Percentiles rank a stretch among this genome's conserved stretches.
Evolutionary conservation across 352 stramenopile genomes (phyloP).

Genomic region (Phytophthora sojae): DNA sequence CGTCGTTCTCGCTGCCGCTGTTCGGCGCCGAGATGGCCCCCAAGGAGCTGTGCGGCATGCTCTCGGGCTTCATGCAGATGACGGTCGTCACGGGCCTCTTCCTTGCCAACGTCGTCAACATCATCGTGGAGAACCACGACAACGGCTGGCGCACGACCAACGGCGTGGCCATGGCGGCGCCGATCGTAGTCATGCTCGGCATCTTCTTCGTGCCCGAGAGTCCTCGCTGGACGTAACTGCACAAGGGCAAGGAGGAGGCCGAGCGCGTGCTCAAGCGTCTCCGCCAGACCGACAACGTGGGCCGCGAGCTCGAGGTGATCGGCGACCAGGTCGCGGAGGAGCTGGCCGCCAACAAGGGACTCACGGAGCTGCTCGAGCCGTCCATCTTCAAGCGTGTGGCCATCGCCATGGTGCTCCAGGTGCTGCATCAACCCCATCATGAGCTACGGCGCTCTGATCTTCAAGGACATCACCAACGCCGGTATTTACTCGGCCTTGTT

Average conservation of each 20-base stretch:
- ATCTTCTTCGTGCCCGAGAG: no score
- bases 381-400: slow-evolving; percentile 36
- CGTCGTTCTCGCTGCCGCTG: no score
- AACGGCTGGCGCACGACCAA: slow-evolving; percentile 52
- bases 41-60: no score
- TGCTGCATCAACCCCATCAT: slow-evolving; percentile 54
- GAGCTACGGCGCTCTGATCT: no score
- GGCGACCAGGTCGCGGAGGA: slow-evolving; percentile 43
- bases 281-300: slow-evolving; percentile 31
- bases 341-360: slow-evolving; percentile 13
- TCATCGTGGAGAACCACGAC: slow-evolving; percentile 32
- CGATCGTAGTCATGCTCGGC: slow-evolving; percentile 46
- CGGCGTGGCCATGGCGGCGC: slow-evolving; percentile 37
- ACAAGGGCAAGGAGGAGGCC: no score
- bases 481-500: slow-evolving; percentile 34
- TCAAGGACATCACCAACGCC: slow-evolving; percentile 42
- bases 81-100: slow-evolving; percentile 13
- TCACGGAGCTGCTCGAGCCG: slow-evolving; percentile 41
- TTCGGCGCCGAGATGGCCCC: slow-evolving; percentile 10
- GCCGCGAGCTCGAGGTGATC: slow-evolving; percentile 41
- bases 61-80: no score
- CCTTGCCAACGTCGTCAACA: slow-evolving; percentile 43
- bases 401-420: slow-evolving; percentile 45
- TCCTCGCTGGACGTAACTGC: no score
- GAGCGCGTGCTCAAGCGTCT: no score